Percentiles rank a stretch among this genome's conserved stretches.
Evolutionary conservation across 257 asterid genomes (phyloP).

Genomic region (Solanum dulcamara): DNA sequence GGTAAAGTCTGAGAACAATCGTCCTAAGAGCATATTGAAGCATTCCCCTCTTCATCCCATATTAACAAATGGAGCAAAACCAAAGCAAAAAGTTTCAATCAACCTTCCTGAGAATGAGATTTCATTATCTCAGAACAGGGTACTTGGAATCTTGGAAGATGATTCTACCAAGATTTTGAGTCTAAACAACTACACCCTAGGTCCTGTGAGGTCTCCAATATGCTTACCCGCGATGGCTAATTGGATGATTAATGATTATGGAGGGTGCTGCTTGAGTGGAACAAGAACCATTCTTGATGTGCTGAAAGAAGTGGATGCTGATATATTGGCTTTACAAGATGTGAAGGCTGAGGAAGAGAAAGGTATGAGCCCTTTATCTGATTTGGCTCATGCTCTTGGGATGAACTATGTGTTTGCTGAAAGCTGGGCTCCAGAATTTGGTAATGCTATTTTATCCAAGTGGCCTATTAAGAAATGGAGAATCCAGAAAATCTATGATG

Average conservation of each 20-base stretch:
- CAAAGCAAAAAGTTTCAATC: slow-evolving; percentile 56
- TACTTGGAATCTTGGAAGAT: slow-evolving; percentile 19
- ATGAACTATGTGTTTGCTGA: slow-evolving; percentile 88
- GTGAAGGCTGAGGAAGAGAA: slow-evolving; percentile 91
- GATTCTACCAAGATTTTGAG: slow-evolving; percentile 8
- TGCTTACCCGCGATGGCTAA: slow-evolving; percentile 41
- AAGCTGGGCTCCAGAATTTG: slow-evolving; percentile 99
- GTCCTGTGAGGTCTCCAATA: slow-evolving; percentile 73
- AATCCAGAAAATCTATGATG: slow-evolving; percentile 66
- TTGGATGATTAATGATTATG: slow-evolving; percentile 30
- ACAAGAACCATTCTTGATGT: slow-evolving; percentile 45
- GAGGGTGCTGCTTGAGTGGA: slow-evolving; percentile 20
- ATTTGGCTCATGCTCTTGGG: slow-evolving; percentile 70
- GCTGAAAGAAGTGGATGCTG: slow-evolving; percentile 78
- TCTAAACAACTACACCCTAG: slow-evolving; percentile 16
- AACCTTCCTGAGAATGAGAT: slow-evolving; percentile 85
- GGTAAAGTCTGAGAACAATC: slow-evolving; percentile 3
- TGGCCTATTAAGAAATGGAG: slow-evolving; percentile 88
- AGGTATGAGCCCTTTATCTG: slow-evolving; percentile 76
- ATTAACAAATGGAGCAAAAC: slow-evolving; percentile 2
- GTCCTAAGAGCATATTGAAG: slow-evolving; percentile 67
- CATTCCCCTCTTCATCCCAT: slow-evolving; percentile 50
- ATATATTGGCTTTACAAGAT: slow-evolving; percentile 73
- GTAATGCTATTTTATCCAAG: slow-evolving; percentile 75
- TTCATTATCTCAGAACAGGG: slow-evolving; percentile 46